A percentile compares a stretch with the other conserved stretches of the same genome.
Conservation (phyloP, 371 early-diverging fungal species). For the Globomyces sp. region DNA sequence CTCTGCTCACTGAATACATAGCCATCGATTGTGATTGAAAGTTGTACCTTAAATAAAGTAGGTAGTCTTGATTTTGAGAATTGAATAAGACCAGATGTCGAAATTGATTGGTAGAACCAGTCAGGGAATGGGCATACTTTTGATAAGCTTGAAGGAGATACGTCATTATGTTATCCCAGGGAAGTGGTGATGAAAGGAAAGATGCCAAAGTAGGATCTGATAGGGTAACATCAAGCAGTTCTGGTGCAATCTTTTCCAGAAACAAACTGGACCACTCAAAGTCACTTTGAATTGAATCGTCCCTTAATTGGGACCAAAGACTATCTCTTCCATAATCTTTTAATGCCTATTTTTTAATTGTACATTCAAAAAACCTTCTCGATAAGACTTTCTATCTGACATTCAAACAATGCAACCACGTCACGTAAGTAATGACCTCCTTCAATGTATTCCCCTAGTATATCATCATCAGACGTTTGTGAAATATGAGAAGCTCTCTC, state of each 20-base stretch:
- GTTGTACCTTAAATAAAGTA: constrained; percentile 33
- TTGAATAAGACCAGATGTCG: constrained; percentile 44
- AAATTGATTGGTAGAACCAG: not conserved
- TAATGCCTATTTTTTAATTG: constrained; percentile 29
- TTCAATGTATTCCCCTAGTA: constrained; percentile 39
- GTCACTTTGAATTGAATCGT: constrained; percentile 23
- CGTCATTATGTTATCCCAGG: constrained; percentile 33
- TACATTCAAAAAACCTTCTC: constrained; percentile 30
- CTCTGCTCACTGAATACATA: constrained; percentile 35
- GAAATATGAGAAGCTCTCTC: constrained; percentile 28
- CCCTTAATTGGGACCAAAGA: constrained; percentile 40
- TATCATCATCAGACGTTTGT: constrained; percentile 29
- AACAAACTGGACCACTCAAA: constrained; percentile 46
- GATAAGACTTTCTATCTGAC: constrained; percentile 33
- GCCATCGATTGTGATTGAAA: constrained; percentile 15
- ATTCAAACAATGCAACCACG: constrained; percentile 37
- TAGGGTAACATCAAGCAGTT: constrained; percentile 28
- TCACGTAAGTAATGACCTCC: constrained; percentile 47
- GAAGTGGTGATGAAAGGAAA: constrained; percentile 31
- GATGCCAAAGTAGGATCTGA: constrained; percentile 30
- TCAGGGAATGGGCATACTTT: constrained; percentile 8
- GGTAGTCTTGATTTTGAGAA: constrained; percentile 42
- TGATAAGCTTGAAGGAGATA: constrained; percentile 22
- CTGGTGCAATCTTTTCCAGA: constrained; percentile 45
- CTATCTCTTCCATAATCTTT: constrained; percentile 44